phyloP scores from a whole-genome alignment of 129 eudicot species.

The Helianthus tuberosus region DNA sequence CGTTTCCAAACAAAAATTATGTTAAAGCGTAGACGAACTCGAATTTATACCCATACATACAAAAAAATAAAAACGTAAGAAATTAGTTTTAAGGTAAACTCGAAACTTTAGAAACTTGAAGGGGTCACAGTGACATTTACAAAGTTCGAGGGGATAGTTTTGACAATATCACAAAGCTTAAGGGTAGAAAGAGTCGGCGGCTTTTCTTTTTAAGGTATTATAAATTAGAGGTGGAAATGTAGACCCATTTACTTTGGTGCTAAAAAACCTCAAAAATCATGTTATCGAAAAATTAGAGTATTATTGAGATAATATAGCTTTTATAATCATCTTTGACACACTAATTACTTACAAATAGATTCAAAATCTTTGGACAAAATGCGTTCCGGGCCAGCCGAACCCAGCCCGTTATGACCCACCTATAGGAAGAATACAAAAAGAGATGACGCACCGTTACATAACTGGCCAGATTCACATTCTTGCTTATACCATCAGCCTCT shows the following conservation, averaged over 20 bases:
- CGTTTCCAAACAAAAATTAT: too few relatives aligned
- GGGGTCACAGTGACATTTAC: too few relatives aligned
- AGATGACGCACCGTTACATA: slow-evolving; percentile 63
- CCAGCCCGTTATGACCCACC: background rate
- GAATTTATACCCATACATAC: too few relatives aligned
- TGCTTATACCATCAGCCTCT: too few relatives aligned
- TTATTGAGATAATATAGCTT: background rate
- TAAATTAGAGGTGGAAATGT: slow-evolving; percentile 11
- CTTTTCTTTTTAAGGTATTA: too few relatives aligned
- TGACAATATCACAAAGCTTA: too few relatives aligned
- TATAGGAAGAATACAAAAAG: slow-evolving; percentile 19
- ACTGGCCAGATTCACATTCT: slow-evolving; percentile 62
- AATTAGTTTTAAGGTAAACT: too few relatives aligned
- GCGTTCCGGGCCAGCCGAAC: background rate
- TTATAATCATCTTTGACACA: background rate
- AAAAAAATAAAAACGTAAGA: too few relatives aligned
- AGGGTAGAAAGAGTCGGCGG: too few relatives aligned
- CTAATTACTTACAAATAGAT: background rate
- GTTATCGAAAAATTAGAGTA: background rate
- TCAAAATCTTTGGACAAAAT: background rate
- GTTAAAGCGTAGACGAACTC: too few relatives aligned
- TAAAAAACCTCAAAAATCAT: background rate
- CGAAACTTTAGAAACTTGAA: too few relatives aligned
- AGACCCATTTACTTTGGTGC: background rate
- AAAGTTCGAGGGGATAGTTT: too few relatives aligned